Evolutionary conservation across 768 basidiomycete genomes (phyloP).

Genomic region (Coprinopsis cinerea): DNA sequence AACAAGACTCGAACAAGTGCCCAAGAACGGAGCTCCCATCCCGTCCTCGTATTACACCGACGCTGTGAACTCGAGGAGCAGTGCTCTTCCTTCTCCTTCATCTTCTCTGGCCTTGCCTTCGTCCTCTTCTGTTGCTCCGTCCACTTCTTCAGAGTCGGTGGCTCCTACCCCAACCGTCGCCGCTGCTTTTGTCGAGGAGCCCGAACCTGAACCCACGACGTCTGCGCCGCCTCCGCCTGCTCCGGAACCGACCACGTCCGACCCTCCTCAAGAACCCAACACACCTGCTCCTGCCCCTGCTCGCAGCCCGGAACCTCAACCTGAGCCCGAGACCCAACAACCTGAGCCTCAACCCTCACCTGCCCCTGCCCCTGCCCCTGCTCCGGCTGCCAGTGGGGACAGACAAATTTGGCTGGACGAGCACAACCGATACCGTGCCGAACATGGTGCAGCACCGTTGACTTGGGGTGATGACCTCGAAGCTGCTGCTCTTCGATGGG

Average conservation of each 20-base stretch:
- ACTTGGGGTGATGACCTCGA: slow-evolving; percentile 61
- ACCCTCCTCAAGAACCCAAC: no score
- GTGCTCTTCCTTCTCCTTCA: slow-evolving; percentile 12
- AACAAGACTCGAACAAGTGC: neutral
- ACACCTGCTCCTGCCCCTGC: slow-evolving; percentile 16
- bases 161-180: slow-evolving; percentile 1
- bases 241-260: slow-evolving; percentile 3
- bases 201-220: slow-evolving; percentile 9
- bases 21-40: slow-evolving; percentile 6
- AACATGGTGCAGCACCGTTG: slow-evolving; percentile 58
- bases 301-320: no score
- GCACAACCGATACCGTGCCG: slow-evolving; percentile 58
- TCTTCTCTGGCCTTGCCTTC: slow-evolving; percentile 16
- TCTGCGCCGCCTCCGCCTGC: slow-evolving; percentile 5
- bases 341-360: slow-evolving; percentile 8
- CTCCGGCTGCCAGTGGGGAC: slow-evolving; percentile 29
- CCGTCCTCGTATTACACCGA: slow-evolving; percentile 6
- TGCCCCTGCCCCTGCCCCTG: slow-evolving; percentile 18
- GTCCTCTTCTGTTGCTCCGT: slow-evolving; percentile 12
- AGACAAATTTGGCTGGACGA: slow-evolving; percentile 45
- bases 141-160: slow-evolving; percentile 6
- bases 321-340: no score
- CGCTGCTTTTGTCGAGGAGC: neutral
- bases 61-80: slow-evolving; percentile 14
- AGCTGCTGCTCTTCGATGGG: slow-evolving; percentile 63